Percentiles rank a stretch among this genome's conserved stretches.
phyloP scores from a whole-genome alignment of 495 filamentous ascomycete species.

The Penicillium canariense region DNA sequence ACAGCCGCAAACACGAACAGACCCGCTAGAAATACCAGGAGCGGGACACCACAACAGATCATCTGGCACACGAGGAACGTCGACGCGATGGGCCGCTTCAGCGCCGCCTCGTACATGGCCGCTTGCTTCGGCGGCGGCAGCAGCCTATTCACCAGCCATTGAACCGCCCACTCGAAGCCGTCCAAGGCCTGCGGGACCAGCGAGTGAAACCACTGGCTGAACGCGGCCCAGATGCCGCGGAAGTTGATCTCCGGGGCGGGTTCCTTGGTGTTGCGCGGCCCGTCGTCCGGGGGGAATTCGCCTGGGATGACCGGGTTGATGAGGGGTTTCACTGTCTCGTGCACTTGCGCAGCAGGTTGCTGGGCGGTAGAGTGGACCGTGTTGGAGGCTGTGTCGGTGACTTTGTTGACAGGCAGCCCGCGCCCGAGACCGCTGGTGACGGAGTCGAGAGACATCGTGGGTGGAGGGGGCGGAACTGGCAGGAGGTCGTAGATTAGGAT shows the following conservation, averaged over 20 bases:
- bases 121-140: constrained; percentile 32
- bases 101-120: constrained; percentile 30
- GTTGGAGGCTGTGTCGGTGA: constrained; percentile 15
- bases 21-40: constrained; percentile 36
- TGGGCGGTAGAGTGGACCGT: constrained; percentile 21
- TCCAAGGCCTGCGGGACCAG: constrained; percentile 29
- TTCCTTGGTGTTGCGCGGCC: constrained; percentile 13
- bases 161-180: constrained; percentile 28
- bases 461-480: background rate
- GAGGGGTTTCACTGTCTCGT: constrained; percentile 20
- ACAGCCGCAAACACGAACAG: constrained; percentile 38
- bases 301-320: constrained; percentile 29
- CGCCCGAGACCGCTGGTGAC: constrained; percentile 24
- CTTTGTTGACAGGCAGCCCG: constrained; percentile 20
- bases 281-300: constrained; percentile 33
- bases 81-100: constrained; percentile 31
- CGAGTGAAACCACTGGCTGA: constrained; percentile 16
- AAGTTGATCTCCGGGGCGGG: constrained; percentile 23
- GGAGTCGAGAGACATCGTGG: constrained; percentile 29
- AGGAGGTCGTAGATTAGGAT: too few relatives aligned
- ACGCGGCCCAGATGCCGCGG: constrained; percentile 13
- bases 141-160: constrained; percentile 25
- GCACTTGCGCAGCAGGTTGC: constrained; percentile 16
- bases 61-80: constrained; percentile 38
- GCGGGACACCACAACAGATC: constrained; percentile 39